Evolutionary conservation across 2,329 filamentous ascomycete genomes (phyloP), one percentile per base, ranked within the genome.

Genomic region (Beauveria sp.): DNA sequence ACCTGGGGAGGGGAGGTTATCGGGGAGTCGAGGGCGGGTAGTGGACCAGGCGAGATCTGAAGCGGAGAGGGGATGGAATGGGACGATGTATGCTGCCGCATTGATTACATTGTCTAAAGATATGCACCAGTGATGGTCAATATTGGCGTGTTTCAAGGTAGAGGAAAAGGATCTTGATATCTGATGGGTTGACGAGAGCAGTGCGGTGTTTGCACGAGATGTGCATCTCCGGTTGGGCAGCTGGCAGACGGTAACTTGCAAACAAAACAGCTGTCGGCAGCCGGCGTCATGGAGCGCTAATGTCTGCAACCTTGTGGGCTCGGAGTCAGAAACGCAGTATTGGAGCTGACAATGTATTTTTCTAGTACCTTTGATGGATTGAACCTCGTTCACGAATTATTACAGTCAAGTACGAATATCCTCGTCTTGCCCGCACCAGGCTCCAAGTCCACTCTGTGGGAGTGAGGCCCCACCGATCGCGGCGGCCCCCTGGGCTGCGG

Each of bases 401-500:
- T 37, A 37, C 34, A 14, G 34, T 14, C 34, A 37, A 37, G 12
- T 37, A 37, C 34, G 2, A 5, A 14, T 37, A 12, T 5, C 12
- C 34, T 37, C 34, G 34, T 37, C 34, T 37, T 37, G 34, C 34
- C 34, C 5, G 14, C 34, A 16, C 34, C 34, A 37, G 1, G 34
- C 41, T 16, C 20, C n/a, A 46, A 12, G n/a, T 46, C 10, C 18
- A n/a, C 43, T 12, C n/a, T 46, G 20, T 20, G 8, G 10, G 2
- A 14, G 5, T 5, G 14, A 43, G n/a, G 55, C 55, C 55, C 56
- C 56, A 59, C 56, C 56, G 48, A 59, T 59, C 56, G 56, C 56
- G 40, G 47, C 56, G 48, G 56, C 37, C 47, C 34, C 41, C 20
- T 16, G 22, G 16, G 43, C 41, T 34, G 30, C 20, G 34, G 30